These are phyloP conservation scores for Curvularia sp. DNA, from an alignment of 2,329 filamentous ascomycete species.

Conservation along the genomic window DNA sequence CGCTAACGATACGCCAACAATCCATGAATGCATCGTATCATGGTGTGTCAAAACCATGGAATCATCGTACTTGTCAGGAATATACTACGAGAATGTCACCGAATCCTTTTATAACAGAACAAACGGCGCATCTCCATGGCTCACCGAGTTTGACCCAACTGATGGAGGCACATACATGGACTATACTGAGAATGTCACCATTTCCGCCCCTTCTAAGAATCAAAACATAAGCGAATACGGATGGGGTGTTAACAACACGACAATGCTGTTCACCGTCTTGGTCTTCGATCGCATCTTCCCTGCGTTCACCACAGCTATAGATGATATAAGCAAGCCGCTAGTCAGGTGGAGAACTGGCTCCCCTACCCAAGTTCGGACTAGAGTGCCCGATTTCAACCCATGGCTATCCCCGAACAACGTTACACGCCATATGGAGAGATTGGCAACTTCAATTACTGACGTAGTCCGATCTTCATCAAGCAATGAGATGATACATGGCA, in stretches of 20 bases:
- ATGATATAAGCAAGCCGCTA: background rate
- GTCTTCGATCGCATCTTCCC: background rate
- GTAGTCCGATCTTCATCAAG: slow-evolving; percentile 24
- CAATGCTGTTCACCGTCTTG: background rate
- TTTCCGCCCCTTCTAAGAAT: background rate
- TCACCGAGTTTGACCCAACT: background rate
- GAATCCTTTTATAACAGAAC: background rate
- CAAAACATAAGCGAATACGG: background rate
- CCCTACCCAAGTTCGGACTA: background rate
- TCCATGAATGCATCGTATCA: slow-evolving; percentile 31
- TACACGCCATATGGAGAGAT: slow-evolving; percentile 25
- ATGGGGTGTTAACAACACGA: background rate
- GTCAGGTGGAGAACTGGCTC: background rate
- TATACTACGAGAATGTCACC: background rate
- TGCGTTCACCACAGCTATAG: background rate
- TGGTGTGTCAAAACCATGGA: slow-evolving; percentile 42
- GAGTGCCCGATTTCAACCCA: slow-evolving; percentile 1
- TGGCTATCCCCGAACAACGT: slow-evolving; percentile 34
- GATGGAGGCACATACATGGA: no score
- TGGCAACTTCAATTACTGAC: slow-evolving; percentile 32
- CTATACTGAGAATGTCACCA: background rate
- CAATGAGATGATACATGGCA: slow-evolving; percentile 11
- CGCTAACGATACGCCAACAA: slow-evolving; percentile 14
- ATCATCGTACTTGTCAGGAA: slow-evolving; percentile 14
- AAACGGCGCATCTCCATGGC: background rate